Base-by-base conservation (phyloP, 2,329 filamentous ascomycete species). In the Pestalotiopsis sp. region DNA sequence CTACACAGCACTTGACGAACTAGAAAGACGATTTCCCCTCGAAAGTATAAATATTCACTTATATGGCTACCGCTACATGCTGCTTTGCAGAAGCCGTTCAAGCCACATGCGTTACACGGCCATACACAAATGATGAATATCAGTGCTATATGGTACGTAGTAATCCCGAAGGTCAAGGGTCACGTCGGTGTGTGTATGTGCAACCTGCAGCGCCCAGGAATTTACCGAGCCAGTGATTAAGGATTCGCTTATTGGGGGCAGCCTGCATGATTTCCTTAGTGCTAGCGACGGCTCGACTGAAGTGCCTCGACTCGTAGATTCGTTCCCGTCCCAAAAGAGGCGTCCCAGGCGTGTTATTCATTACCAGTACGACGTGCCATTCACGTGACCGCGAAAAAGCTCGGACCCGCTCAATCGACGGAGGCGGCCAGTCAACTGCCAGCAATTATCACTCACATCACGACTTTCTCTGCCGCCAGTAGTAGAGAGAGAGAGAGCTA, bases 401-500 rank as follows among this genome's bases (percentile, higher is more conserved):
- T 62, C 59, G 59, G 59, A 36, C 59, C 59, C 59, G 7, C 58
- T 27, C 59, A 39, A 20, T 14, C 36, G 20, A 62, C 23, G 17
- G 27, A 23, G 63, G 20, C 63, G 39, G 49, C 63, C 63, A 66
- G 63, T 66, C 63, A 66, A 66, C 41, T 56, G 14, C 45, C 65
- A 67, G 56, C 56, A 56, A 70, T 68, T 70, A 70, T 68, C 69
- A 70, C 69, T 67, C 68, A 68, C 62, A 66, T 67, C 66, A 67
- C 65, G 52, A 67, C 65, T 67, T 60, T 69, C 65, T 41, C 52
- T 31, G 66, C 67, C 11, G 41, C 11, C 12, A 45, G 41, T 36
- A 36, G 31, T 36, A 52, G 45, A 52, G 45, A n/a, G 45, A n/a
- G 45, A 52, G 4, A 72, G 45, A 52, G 57, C 23, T 27, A 23